Evolutionary conservation across 2,329 filamentous ascomycete genomes (phyloP), one percentile per base, ranked within the genome.

Genomic region (Verticillium alfalfae): DNA sequence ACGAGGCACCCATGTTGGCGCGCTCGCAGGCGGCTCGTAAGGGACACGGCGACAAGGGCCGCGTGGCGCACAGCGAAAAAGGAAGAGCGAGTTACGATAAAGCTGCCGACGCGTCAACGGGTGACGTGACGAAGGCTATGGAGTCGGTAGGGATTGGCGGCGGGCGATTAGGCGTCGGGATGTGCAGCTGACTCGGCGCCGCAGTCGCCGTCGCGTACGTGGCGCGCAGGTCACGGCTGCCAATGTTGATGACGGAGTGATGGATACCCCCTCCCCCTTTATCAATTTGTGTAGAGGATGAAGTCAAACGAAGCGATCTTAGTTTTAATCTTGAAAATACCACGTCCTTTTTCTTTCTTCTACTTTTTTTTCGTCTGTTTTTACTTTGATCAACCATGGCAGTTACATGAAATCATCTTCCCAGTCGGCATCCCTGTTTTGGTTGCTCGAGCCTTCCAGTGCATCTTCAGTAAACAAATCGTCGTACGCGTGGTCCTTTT

Each of bases 401-500:
- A 13, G 8, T 76, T 84, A 94, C 92, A 97, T 96, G 71, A 99
- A 99, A 71, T 99, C 94, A 63, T 97, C 93, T 71, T 92, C 84
- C 79, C 91, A 93, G 72, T 91, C 81, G 63, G 87, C 85, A 65
- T 84, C 82, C 15, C 92, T 85, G 70, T 97, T 88, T 76, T 97
- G 91, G 75, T 99, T 99, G 78, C 89, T 97, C 61, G 87, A 87
- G 26, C 75, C 78, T 54, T 87, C 87, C 79, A 96, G 83, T 69
- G 90, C 89, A 62, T 97, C 91, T 60, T 96, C 92, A 5, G 85
- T 87, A 75, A 97, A 93, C 60, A 97, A 76, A 56, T 97, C 93
- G 72, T 98, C 95, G 75, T 99, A 99, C 2, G 93, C 94, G 77
- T 99, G 94, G n/a, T 97, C 93, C 77, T 95, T 95, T 76, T 96